A percentile compares a stretch with the other conserved stretches of the same genome.
Evolutionary conservation across 2,329 filamentous ascomycete genomes (phyloP).

Genomic region (Huntiella omanensis): DNA sequence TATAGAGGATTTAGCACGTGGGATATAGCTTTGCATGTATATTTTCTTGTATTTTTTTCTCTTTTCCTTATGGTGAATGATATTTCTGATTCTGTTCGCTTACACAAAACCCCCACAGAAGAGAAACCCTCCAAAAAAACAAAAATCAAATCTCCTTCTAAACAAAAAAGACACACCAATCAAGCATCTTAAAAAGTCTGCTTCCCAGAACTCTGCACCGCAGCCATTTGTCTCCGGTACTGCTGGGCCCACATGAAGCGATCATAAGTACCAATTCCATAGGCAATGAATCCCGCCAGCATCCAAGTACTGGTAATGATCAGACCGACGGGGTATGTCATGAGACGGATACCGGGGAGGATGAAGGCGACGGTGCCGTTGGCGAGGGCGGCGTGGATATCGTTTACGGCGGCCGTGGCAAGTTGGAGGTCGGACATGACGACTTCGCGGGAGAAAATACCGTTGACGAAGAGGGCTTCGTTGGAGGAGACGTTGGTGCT

Average conservation of each 20-base stretch:
- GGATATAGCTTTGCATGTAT: no score
- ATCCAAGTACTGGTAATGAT: slow-evolving; percentile 47
- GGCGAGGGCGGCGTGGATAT: slow-evolving; percentile 24
- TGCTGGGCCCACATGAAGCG: slow-evolving; percentile 47
- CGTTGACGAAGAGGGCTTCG: slow-evolving; percentile 52
- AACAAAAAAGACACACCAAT: slow-evolving; percentile 6
- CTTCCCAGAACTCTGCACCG: not conserved
- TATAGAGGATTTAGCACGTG: no score
- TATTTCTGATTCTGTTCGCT: no score
- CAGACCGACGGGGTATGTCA: slow-evolving; percentile 53
- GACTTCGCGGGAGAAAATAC: slow-evolving; percentile 44
- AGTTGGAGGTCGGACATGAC: slow-evolving; percentile 30
- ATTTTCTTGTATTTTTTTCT: no score
- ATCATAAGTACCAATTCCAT: slow-evolving; percentile 47
- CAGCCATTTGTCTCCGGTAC: slow-evolving; percentile 21
- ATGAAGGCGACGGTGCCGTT: slow-evolving; percentile 44
- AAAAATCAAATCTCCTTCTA: no score
- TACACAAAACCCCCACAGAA: no score
- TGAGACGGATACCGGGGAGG: slow-evolving; percentile 46
- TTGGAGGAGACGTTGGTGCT: slow-evolving; percentile 48
- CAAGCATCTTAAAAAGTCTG: slow-evolving; percentile 28
- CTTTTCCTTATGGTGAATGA: no score
- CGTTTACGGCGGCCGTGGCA: slow-evolving; percentile 31
- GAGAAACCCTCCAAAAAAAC: no score
- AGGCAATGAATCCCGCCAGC: slow-evolving; percentile 32